Evolutionary conservation across 306 rosid species (phyloP).

Genomic region (Cicer judaicum): DNA sequence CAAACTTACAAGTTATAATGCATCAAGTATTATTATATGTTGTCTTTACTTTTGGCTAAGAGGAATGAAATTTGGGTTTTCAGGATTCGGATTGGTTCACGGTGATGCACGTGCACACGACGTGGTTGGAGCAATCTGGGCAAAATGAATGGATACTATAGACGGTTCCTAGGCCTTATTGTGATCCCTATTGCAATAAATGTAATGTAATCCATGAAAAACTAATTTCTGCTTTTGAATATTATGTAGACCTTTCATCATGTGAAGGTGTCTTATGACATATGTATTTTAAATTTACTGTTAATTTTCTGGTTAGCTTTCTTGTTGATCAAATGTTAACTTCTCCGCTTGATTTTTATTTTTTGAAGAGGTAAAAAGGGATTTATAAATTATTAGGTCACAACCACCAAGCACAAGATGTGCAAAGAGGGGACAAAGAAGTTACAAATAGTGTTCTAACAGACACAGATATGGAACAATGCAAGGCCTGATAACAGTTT

Average conservation of each 20-base stretch:
- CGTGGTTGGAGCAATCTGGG: slow-evolving; percentile 52
- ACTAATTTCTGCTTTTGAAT: slow-evolving; percentile 36
- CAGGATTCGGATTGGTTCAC: slow-evolving; percentile 65
- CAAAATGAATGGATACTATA: slow-evolving; percentile 54
- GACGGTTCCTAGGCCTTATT: slow-evolving; percentile 30
- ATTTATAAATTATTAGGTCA: no score
- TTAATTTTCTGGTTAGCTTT: slow-evolving; percentile 38
- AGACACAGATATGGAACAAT: no score
- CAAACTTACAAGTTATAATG: slow-evolving; percentile 3
- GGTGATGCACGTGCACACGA: slow-evolving; percentile 72
- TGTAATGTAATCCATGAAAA: slow-evolving; percentile 28
- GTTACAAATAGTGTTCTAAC: no score
- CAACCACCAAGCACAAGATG: no score
- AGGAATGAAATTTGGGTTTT: slow-evolving; percentile 47
- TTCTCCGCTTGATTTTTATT: not conserved
- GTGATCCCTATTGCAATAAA: slow-evolving; percentile 49
- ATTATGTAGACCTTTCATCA: not conserved
- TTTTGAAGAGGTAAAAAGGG: no score
- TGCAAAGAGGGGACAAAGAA: no score
- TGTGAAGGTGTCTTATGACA: slow-evolving; percentile 36
- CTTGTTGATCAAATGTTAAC: slow-evolving; percentile 32
- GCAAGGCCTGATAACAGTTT: no score
- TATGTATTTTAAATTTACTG: slow-evolving; percentile 33
- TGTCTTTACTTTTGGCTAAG: slow-evolving; percentile 34
- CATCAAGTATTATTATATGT: slow-evolving; percentile 11